These are phyloP conservation scores for Stipa capillata DNA, from an alignment of 176 grass and related monocot genomes.

Conservation along the genomic window DNA sequence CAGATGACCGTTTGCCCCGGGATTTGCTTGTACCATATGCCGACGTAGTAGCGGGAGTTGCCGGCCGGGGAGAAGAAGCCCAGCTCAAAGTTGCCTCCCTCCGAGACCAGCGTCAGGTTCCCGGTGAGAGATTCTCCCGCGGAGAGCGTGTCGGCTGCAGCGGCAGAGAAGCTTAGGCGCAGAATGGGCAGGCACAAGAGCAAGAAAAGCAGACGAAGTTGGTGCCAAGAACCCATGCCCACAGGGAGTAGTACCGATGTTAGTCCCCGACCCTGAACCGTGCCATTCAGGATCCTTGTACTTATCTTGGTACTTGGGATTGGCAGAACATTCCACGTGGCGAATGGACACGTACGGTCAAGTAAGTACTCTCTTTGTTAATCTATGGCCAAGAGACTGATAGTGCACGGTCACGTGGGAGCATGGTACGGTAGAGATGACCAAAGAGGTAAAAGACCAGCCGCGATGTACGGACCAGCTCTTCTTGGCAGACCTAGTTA, in stretches of 20 bases:
- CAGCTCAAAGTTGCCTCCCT: conserved; percentile 36
- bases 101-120: conserved; percentile 26
- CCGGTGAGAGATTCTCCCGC: conserved; percentile 17
- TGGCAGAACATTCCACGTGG: neutral
- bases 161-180: neutral
- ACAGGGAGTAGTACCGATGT: neutral
- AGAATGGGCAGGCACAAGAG: neutral
- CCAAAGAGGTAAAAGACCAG: neutral
- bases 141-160: neutral
- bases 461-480: neutral
- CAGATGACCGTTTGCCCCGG: conserved; percentile 22
- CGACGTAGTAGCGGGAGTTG: conserved; percentile 22
- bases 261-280: neutral
- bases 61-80: conserved; percentile 43
- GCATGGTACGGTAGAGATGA: neutral
- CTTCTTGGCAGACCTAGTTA: neutral
- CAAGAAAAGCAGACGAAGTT: neutral
- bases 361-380: neutral
- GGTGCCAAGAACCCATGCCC: neutral
- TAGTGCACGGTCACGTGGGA: neutral
- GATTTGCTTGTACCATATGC: conserved; percentile 53
- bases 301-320: neutral
- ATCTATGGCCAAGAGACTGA: neutral
- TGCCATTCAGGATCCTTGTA: neutral
- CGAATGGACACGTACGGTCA: neutral